A percentile compares a stretch with the other conserved stretches of the same genome.
These are phyloP conservation scores for Stephania yunnanensis DNA, from an alignment of 164 flowering plant species.

Conservation along the genomic window DNA sequence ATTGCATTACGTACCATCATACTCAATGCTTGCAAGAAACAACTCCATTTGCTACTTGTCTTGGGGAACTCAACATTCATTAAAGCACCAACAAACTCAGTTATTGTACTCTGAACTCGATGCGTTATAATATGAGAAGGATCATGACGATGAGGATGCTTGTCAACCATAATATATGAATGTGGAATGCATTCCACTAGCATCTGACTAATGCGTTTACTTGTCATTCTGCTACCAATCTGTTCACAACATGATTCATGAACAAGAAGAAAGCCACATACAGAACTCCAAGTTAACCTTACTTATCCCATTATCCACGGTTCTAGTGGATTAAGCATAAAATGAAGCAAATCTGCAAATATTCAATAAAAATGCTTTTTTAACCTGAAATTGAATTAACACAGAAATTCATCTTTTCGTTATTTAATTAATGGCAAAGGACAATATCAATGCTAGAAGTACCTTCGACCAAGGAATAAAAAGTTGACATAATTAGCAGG, in stretches of 20 bases:
- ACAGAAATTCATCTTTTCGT: background rate
- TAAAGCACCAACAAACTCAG: slow-evolving; percentile 46
- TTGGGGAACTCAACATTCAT: slow-evolving; percentile 34
- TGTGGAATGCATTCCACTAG: slow-evolving; percentile 54
- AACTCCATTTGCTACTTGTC: slow-evolving; percentile 42
- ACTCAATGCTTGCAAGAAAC: slow-evolving; percentile 38
- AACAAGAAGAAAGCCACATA: slow-evolving; percentile 7
- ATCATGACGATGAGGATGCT: slow-evolving; percentile 87
- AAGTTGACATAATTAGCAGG: no score
- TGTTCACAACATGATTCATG: slow-evolving; percentile 28
- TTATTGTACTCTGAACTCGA: slow-evolving; percentile 60
- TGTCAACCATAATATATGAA: slow-evolving; percentile 76
- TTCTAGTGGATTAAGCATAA: background rate
- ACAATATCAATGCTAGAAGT: background rate
- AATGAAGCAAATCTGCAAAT: background rate
- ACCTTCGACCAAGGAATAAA: background rate
- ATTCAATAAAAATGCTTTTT: background rate
- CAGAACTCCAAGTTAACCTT: background rate
- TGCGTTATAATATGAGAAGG: slow-evolving; percentile 85
- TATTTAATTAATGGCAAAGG: background rate
- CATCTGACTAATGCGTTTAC: slow-evolving; percentile 76
- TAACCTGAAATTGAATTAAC: background rate
- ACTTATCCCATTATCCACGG: background rate
- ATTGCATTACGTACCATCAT: slow-evolving; percentile 41
- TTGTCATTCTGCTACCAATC: slow-evolving; percentile 90